Base-by-base conservation (phyloP, 2,329 filamentous ascomycete species). In the Aspergillus bombycis region DNA sequence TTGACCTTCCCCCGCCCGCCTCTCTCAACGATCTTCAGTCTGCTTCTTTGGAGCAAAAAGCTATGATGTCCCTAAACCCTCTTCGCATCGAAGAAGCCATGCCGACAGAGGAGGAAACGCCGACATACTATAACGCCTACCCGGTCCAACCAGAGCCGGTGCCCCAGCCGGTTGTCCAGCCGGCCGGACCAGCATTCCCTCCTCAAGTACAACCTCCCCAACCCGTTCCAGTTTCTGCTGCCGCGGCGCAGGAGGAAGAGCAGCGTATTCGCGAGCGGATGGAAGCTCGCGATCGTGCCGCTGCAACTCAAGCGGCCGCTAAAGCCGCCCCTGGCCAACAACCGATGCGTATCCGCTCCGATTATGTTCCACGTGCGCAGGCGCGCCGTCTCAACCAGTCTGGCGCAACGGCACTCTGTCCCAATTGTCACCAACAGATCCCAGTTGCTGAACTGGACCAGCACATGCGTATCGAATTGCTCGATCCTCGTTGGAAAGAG, bases 401-500 rank as follows among this genome's bases (percentile, higher is more conserved):
- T 67, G 91, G 89, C 76, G 71, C 74, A 41, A 80, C 74, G 43
- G 91, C 90, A 4, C 83, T 96, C 62, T 98, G 94, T 77, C 94
- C 94, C 62, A 97, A 97, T 79, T 98, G 95, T 84, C 91, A 92
- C 71, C 92, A 96, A 80, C 89, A 92, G 70, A 93, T 97, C 64
- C 92, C 93, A 9, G 88, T 92, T 71, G 88, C 91, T 71, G 94
- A 98, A 80, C 86, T 97, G 68, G 92, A 95, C 64, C 89, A 94
- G 67, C 94, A 98, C 75, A 94, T 98, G 88, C 88, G 92, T 78
- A 97, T 98, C 75, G 94, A 98, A 79, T 85, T 97, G 54, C 86
- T 97, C 63, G 94, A 98, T 75, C 94, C 94, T 0, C 88, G 91
- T 63, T 98, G 94, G 94, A 96, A 96, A 77, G 94, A 97, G 75